phyloP scores from a whole-genome alignment of 129 eudicot genomes.

The Pittosporum tobira region DNA sequence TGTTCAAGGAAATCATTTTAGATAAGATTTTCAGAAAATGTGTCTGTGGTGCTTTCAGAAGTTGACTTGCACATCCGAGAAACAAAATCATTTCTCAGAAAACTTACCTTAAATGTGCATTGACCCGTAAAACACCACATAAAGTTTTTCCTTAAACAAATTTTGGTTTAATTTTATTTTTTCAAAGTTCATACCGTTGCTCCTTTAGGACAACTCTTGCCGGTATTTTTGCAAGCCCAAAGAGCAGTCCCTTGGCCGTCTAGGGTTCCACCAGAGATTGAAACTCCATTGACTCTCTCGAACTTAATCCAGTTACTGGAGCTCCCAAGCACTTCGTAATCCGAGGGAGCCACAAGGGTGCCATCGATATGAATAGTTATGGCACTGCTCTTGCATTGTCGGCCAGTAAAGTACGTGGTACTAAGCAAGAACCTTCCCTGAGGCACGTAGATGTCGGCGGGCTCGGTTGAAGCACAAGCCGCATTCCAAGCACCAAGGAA shows the following conservation, averaged over 20 bases:
- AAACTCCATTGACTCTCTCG: slow-evolving; percentile 35
- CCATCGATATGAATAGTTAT: slow-evolving; percentile 41
- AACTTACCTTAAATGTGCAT: no score
- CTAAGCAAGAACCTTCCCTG: slow-evolving; percentile 45
- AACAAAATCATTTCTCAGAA: no score
- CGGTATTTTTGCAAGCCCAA: slow-evolving; percentile 52
- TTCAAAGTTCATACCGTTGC: slow-evolving; percentile 48
- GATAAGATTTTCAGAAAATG: no score
- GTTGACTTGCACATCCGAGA: no score
- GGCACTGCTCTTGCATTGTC: slow-evolving; percentile 37
- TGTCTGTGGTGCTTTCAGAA: no score
- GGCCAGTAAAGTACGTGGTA: slow-evolving; percentile 18
- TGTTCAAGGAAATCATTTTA: no score
- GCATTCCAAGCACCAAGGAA: slow-evolving; percentile 47
- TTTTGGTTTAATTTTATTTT: no score
- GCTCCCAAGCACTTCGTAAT: slow-evolving; percentile 33
- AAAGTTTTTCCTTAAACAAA: no score
- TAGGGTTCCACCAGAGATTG: slow-evolving; percentile 40
- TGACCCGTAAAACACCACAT: no score
- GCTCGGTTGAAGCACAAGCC: slow-evolving; percentile 41
- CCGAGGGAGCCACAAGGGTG: slow-evolving; percentile 49
- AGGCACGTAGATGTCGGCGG: slow-evolving; percentile 55
- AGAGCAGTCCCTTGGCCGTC: slow-evolving; percentile 52
- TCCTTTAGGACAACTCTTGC: slow-evolving; percentile 41
- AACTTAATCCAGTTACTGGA: slow-evolving; percentile 36